These are phyloP conservation scores for Vitis hybrid DNA, from an alignment of 177 flowering plant species.

Conservation along the genomic window DNA sequence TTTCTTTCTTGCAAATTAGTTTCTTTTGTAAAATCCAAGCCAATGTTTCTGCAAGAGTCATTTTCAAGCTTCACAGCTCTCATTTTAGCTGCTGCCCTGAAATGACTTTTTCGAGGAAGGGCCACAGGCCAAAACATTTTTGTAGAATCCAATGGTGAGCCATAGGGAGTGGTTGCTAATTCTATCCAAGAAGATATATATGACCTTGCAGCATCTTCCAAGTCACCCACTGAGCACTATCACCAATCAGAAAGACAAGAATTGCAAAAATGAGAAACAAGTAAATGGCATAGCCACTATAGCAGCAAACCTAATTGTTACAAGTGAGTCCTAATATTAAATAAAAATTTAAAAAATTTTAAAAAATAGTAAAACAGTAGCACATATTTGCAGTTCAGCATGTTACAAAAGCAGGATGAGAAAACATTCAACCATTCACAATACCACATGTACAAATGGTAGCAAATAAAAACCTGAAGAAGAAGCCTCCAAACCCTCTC, in stretches of 20 bases:
- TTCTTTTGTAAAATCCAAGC: constrained; percentile 37
- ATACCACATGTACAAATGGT: not conserved
- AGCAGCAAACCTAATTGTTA: not conserved
- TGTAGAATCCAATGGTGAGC: constrained; percentile 75
- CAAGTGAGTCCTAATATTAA: not conserved
- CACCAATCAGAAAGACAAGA: constrained; percentile 13
- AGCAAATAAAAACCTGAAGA: constrained; percentile 52
- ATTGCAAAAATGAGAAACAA: not conserved
- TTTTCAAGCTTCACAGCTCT: constrained; percentile 78
- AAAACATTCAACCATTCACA: not conserved
- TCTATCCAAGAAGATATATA: constrained; percentile 82
- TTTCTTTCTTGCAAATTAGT: constrained; percentile 40
- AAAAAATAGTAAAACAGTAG: not conserved
- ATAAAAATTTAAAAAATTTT: not conserved
- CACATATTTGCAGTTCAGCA: not conserved
- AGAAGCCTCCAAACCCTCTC: constrained; percentile 95
- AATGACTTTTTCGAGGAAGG: constrained; percentile 84
- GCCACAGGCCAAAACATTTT: constrained; percentile 97
- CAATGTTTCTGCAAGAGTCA: constrained; percentile 31
- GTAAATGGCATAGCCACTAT: not conserved
- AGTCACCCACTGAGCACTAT: constrained; percentile 70
- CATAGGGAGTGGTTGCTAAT: constrained; percentile 84
- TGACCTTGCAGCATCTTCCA: constrained; percentile 63
- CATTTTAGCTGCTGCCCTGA: constrained; percentile 94
- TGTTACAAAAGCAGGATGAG: not conserved